Base-by-base conservation (phyloP, 805 yeast genomes). In the Hanseniaspora occidentalis region DNA sequence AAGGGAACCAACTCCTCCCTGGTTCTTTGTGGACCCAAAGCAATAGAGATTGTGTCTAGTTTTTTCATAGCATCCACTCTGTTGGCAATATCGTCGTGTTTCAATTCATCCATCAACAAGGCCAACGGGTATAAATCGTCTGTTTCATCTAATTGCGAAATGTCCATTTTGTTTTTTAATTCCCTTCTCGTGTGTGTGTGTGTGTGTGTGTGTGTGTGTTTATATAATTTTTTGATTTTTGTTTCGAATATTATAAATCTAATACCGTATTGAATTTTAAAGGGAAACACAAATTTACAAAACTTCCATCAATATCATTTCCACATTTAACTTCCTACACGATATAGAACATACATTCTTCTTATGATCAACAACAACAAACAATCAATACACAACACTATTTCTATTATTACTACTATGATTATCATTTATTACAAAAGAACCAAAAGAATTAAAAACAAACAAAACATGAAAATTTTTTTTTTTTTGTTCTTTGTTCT, bases 21-120 rank as follows among this genome's bases (percentile, higher is more conserved):
- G 9, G 97, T 83, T 54, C 97, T 74, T 58, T 85, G 95, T 6
- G 92, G 88, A 7, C 98, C 98, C 43, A 92, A 66, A 2, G 97
- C 98, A 39, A 85, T 68, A 25, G 97, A 95, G 54, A 92, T 89
- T 25, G 96, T 89, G 50, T 88, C 94, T 49, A 94, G 69, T 50
- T 92, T 77, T 53, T 82, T 83, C 94, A 92, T 88, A 35, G 97
- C 97, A 48, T 79, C 84, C 18, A 92, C 89, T 45, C 99, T 72
- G 53, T 88, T 81, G 20, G 95, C 74, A 31, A 89, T 89, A 57
- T 92, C 98, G 57, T 92, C 98, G 60, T 89, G 96, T 64, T 84
- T 84, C 60, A 92, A 73, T 62, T 94, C 99, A 60, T 94, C 98
- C 84, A 92, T 86, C 45, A 92, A 73, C 50, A 92, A 71, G 13